Evolutionary conservation across 352 stramenopile species (phyloP), one percentile per base, ranked within the genome.

Genomic region (Globisporangium sylvaticum): DNA sequence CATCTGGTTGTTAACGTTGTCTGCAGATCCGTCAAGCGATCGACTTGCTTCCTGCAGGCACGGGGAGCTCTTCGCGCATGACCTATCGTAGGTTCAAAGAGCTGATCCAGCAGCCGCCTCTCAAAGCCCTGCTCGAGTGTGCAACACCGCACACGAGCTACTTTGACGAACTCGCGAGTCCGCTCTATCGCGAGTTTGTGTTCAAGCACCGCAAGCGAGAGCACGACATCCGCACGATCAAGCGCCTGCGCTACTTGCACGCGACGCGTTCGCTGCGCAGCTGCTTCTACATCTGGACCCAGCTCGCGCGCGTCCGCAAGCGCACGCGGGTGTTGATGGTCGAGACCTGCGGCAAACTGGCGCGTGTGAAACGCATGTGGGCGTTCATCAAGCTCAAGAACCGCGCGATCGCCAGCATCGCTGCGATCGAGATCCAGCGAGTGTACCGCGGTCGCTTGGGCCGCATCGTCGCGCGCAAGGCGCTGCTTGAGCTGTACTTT

Each of bases 401-500:
- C 22, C 64, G 76, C 25, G 75, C 81, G 24, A 74, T 92, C 31
- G 62, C 59, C 53, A 82, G 68, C 27, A 83, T 87, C 10, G 84
- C 81, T 25, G 81, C 80, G 24, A 70, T 85, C 4, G 84, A 90
- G 53, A 87, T 92, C 62, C 84, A 78, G 66, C 77, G 81, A 1
- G 70, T 87, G 32, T 93, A 88, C 64, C 79, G 85, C 24, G 85
- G 85, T 15, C 79, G 85, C 4, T 59, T 80, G 1, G 85, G 75
- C 3, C 74, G 85, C 1, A 76, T 88, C 44, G 42, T 56, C 31
- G 74, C 77, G 7, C 73, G 75, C 1, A 71, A 79, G 10, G 53
- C 8, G 2, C 59, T 93, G 4, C 37, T 92, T 7, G 66, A 64
- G 31, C 67, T 78, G 57, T 93, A 89, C 69, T 81, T 84, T 64